These are phyloP conservation scores for Ganoderma multipileum DNA, from an alignment of 1,284 basidiomycete species.

Conservation along the genomic window DNA sequence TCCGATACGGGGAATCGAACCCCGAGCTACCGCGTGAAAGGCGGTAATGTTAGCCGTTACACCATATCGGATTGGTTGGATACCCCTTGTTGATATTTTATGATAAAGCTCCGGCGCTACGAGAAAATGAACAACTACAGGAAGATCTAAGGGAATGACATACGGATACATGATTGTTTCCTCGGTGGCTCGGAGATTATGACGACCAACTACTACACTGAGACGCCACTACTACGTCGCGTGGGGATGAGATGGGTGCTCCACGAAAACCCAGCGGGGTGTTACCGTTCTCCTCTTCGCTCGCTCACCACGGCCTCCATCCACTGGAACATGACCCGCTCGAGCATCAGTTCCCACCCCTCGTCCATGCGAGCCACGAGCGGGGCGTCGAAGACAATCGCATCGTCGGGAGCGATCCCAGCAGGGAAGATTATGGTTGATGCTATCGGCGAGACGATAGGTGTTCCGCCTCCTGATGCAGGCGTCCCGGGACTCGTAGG, in stretches of 20 bases:
- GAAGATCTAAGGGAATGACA: neutral
- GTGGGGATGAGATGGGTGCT: neutral
- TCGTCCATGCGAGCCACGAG: slow-evolving; percentile 74
- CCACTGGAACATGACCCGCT: slow-evolving; percentile 69
- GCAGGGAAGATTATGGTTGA: slow-evolving; percentile 40
- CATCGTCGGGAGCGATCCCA: slow-evolving; percentile 38
- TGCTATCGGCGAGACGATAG: slow-evolving; percentile 39
- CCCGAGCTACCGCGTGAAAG: slow-evolving; percentile 70
- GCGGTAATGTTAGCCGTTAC: slow-evolving; percentile 36
- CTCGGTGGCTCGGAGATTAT: neutral
- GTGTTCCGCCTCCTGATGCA: slow-evolving; percentile 34
- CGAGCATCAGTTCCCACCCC: slow-evolving; percentile 85
- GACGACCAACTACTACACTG: neutral
- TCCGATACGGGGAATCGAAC: slow-evolving; percentile 77
- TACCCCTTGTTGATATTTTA: too few relatives aligned
- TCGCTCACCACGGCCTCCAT: slow-evolving; percentile 74
- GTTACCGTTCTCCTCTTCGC: slow-evolving; percentile 50
- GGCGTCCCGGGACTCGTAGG: slow-evolving; percentile 24
- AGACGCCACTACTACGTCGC: neutral
- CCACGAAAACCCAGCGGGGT: neutral
- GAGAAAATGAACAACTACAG: too few relatives aligned
- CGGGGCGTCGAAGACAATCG: slow-evolving; percentile 72
- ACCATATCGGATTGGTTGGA: slow-evolving; percentile 27
- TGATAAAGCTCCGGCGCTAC: too few relatives aligned
- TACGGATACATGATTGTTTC: neutral